A percentile compares a stretch with the other conserved stretches of the same genome.
Evolutionary conservation across 257 asterid species (phyloP).

Genomic region (Schizonepeta tenuifolia): DNA sequence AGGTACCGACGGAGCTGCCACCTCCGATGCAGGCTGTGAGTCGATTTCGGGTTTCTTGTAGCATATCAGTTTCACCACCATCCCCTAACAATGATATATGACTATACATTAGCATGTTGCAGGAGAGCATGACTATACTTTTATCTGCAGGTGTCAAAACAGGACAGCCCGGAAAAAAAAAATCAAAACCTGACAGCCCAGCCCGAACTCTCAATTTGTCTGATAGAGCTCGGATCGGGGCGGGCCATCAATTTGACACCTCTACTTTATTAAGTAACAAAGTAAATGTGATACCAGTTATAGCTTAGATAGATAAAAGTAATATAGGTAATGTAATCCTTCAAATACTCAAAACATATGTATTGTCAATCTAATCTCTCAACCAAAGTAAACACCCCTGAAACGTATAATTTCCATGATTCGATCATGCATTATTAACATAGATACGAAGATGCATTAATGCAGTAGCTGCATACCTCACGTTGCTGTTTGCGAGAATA

Average conservation of each 20-base stretch:
- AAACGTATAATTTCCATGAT: neutral
- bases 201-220: too few species aligned
- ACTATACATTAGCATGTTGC: conserved; percentile 14
- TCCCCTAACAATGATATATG: conserved; percentile 52
- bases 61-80: conserved; percentile 65
- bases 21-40: conserved; percentile 25
- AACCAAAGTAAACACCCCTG: neutral
- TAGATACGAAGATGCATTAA: neutral
- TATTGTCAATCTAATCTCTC: too few species aligned
- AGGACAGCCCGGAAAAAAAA: neutral
- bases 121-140: neutral
- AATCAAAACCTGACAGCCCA: too few species aligned
- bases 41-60: conserved; percentile 41
- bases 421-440: neutral
- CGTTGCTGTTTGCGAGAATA: conserved; percentile 69
- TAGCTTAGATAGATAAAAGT: too few species aligned
- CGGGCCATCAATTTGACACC: too few species aligned
- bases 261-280: too few species aligned
- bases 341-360: neutral
- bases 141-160: neutral
- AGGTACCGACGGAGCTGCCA: conserved; percentile 23
- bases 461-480: conserved; percentile 55
- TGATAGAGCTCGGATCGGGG: too few species aligned
- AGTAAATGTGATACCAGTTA: too few species aligned
- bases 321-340: neutral